A percentile compares a stretch with the other conserved stretches of the same genome.
Evolutionary conservation across 2,329 filamentous ascomycete species (phyloP).

Genomic region (Diaporthe sp.): DNA sequence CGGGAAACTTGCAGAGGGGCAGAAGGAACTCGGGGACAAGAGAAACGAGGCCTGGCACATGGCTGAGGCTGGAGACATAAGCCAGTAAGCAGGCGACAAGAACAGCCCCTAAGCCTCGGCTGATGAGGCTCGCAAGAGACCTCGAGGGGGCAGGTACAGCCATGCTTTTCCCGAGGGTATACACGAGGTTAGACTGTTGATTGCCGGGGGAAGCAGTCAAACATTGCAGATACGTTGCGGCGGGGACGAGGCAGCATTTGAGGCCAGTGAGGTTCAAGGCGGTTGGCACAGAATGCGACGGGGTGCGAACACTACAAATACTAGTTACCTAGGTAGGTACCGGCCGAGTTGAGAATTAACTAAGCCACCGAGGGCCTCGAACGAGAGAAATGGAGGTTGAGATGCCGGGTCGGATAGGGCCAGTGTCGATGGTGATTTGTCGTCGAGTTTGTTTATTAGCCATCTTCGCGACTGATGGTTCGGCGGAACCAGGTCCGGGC

Average conservation of each 20-base stretch:
- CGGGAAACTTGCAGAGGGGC: slow-evolving; percentile 43
- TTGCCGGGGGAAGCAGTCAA: not conserved
- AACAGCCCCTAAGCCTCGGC: slow-evolving; percentile 2
- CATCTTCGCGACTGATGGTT: not conserved
- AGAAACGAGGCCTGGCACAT: slow-evolving; percentile 39
- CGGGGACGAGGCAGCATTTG: not conserved
- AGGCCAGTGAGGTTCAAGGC: not conserved
- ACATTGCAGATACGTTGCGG: no score
- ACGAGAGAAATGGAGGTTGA: not conserved
- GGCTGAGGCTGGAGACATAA: slow-evolving; percentile 21
- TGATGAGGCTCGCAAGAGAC: not conserved
- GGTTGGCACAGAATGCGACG: not conserved
- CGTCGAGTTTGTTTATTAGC: not conserved
- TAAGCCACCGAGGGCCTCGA: not conserved
- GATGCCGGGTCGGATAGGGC: not conserved
- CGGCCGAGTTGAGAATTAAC: not conserved
- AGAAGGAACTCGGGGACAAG: slow-evolving; percentile 45
- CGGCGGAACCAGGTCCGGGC: not conserved
- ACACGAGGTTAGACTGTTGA: no score
- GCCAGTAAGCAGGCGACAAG: slow-evolving; percentile 16
- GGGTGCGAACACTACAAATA: not conserved
- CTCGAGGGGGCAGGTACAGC: not conserved
- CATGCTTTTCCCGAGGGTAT: not conserved
- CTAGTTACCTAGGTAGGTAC: not conserved
- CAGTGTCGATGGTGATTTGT: not conserved